Evolutionary conservation across 1,139 yeast genomes (phyloP), one percentile per base, ranked within the genome.

Genomic region (Cylindricascospora bacillispora): DNA sequence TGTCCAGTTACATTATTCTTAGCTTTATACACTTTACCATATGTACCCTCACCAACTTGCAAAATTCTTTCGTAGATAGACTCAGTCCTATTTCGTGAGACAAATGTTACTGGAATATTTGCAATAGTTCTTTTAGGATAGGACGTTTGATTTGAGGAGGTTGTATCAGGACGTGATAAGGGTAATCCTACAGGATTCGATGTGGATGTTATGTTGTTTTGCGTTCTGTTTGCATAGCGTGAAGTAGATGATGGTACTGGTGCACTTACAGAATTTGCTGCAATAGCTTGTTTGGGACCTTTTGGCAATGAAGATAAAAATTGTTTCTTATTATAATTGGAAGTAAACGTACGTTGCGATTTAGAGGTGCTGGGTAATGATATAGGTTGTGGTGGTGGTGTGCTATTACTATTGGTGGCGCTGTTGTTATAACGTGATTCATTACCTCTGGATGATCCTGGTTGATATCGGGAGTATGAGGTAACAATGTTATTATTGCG

Each of bases 21-120:
- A 1, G 55, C 54, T 57, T 82, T 78, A 59, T 73, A 78, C 6
- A 80, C 93, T 32, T 76, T 67, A 9, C 92, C 85, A 47, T 80
- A 80, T 0, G 93, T 83, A 3, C 93, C 93, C 55, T 80, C 92
- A 15, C 93, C 85, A 37, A 76, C 79, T 48, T 73, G 80, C 13
- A 57, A 47, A 13, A 50, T 41, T 25, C 51, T 44, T 32, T 46
- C 51, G 35, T 50, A 52, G 11, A 49, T 40, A 1, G 56, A 49
- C 3, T 39, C 30, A 3, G 38, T 32, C 15, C 45, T 38, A 22
- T 37, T 34, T 26, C 39, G 40, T 4, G 35, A 31, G 5, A 39
- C 13, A 18, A 41, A 33, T 4, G 43, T 32, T 17, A 35, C 32
- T n/a, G 39, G 26, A 10, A 22, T 16, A 11, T 20, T 21, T 16